Base-by-base conservation (phyloP, 805 yeast genomes). In the Sugiyamaella americana region DNA sequence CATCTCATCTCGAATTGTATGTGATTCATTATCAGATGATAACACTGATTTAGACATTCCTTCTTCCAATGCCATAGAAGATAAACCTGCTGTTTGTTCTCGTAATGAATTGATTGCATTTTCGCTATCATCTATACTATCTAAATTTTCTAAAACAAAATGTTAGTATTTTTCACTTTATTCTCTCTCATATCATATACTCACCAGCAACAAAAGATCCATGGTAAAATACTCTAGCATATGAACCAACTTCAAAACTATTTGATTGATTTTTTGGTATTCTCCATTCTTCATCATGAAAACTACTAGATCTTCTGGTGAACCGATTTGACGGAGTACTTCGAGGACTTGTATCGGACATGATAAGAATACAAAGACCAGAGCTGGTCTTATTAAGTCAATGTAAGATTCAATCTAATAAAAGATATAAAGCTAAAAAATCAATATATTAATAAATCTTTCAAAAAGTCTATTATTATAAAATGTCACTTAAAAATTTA, bases 1-100 rank as follows among this genome's bases (percentile, higher is more conserved):
- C 40, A 36, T 36, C 24, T 35, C 46, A 19, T 43, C 46, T 30
- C 46, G 19, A 6, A 43, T 37, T 20, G 43, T 20, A 18, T n/a
- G 37, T 3, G 36, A 13, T 11, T 40, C 18, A 23, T 29, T 5
- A 16, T 18, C n/a, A 17, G 37, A 16, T 26, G 46, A 17, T 20
- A 37, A 8, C 18, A 43, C 36, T 4, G 46, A 26, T 30, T 35
- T 37, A 36, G 44, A 36, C 51, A 53, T 50, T 13, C 51, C 53
- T 22, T 51, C 54, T 40, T 50, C 54, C 32, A 54, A 40, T 3
- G 57, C 57, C 48, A 52, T 40, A 2, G 51, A 47, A n/a, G 55
- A 48, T 26, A 54, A 40, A 20, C 50, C 56, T 13, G 55, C 57
- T 5, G 57, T 52, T 24, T 48, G 53, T 37, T 54, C 57, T 3